Conservation (phyloP, 768 basidiomycete species). For the Termitomyces sp. region DNA sequence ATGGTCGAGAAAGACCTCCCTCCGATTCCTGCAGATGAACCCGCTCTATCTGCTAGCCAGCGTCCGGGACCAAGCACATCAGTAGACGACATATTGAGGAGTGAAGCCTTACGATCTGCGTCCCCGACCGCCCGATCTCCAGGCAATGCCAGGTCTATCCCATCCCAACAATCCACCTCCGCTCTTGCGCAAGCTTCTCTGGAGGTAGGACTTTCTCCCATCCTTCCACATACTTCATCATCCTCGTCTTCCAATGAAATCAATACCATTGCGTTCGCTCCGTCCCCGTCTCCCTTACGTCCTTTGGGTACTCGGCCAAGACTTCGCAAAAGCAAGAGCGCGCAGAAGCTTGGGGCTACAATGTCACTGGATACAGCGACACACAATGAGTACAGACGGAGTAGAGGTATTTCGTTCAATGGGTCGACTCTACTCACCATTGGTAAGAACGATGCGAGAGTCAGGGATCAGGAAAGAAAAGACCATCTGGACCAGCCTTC, state of each 20-base stretch:
- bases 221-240: constrained; percentile 41
- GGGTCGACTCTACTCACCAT: constrained; percentile 39
- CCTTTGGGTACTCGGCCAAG: constrained; percentile 14
- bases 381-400: constrained; percentile 29
- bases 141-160: constrained; percentile 7
- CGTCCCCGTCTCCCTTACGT: constrained; percentile 20
- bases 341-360: constrained; percentile 36
- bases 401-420: constrained; percentile 59
- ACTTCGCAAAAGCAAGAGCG: constrained; percentile 55
- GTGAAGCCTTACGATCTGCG: neutral
- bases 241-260: constrained; percentile 45
- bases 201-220: constrained; percentile 58
- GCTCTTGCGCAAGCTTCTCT: constrained; percentile 56
- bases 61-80: neutral
- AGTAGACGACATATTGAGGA: neutral
- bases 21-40: constrained; percentile 39
- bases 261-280: constrained; percentile 47
- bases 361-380: constrained; percentile 20
- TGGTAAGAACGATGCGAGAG: constrained; percentile 38
- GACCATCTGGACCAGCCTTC: constrained; percentile 16
- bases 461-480: constrained; percentile 42
- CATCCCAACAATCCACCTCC: constrained; percentile 29
- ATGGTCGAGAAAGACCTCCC: constrained; percentile 51
- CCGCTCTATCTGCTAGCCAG: neutral
- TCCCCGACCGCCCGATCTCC: neutral